Percentiles rank a stretch among this genome's conserved stretches.
Conservation (phyloP, 495 filamentous ascomycete species). For the Penicillium desertorum region DNA sequence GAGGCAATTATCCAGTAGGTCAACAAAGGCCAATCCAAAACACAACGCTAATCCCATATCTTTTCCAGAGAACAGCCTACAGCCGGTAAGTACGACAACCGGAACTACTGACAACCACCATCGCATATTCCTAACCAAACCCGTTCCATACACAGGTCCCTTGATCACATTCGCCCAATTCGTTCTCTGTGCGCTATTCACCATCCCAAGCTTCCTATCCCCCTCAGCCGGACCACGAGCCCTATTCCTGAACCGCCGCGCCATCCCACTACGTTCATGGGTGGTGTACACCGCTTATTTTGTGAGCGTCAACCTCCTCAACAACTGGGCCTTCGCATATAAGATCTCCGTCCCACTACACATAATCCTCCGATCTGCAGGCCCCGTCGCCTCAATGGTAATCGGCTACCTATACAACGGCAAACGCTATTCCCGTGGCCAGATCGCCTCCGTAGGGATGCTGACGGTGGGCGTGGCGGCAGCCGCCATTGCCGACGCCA, state of each 20-base stretch:
- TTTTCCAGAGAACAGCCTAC: slow-evolving; percentile 37
- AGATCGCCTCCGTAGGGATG: slow-evolving; percentile 74
- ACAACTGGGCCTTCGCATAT: slow-evolving; percentile 98
- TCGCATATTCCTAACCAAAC: background rate
- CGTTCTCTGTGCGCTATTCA: slow-evolving; percentile 69
- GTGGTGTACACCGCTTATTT: slow-evolving; percentile 85
- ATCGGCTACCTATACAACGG: slow-evolving; percentile 78
- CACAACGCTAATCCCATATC: slow-evolving; percentile 14
- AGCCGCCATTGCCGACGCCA: slow-evolving; percentile 84
- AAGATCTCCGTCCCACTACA: slow-evolving; percentile 95
- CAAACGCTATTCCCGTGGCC: slow-evolving; percentile 76
- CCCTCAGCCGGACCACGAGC: slow-evolving; percentile 59
- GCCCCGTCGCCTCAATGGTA: slow-evolving; percentile 88
- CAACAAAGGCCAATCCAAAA: background rate
- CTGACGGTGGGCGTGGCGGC: slow-evolving; percentile 83
- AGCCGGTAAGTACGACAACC: slow-evolving; percentile 29
- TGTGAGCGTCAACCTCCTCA: slow-evolving; percentile 86
- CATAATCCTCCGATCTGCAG: slow-evolving; percentile 93
- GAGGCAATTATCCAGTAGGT: slow-evolving; percentile 93
- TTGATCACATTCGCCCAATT: slow-evolving; percentile 96
- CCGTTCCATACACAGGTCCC: slow-evolving; percentile 54
- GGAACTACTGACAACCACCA: background rate
- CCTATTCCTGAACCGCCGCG: slow-evolving; percentile 70
- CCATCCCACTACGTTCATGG: slow-evolving; percentile 85
- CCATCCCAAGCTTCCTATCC: slow-evolving; percentile 69